Base-by-base conservation (phyloP, 371 early-diverging fungal genomes). In the Syncephalastrum monosporum region DNA sequence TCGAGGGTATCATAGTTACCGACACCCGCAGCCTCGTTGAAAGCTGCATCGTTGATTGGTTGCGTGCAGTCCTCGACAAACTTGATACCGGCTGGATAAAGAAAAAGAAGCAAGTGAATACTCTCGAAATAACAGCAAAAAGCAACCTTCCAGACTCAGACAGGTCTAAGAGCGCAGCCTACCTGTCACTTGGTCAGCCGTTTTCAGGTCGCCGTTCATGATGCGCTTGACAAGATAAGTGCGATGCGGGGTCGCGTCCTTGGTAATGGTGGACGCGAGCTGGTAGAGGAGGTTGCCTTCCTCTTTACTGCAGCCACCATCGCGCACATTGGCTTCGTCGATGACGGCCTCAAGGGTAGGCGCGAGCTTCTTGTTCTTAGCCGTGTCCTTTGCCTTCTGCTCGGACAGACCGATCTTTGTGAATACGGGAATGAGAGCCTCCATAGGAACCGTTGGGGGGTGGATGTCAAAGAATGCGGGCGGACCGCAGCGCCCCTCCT, bases 371-470 rank as follows among this genome's bases (percentile, higher is more conserved):
- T 94, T 94, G 81, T 98, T 97, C 61, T 86, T 89, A 44, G 89
- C 93, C 0, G 96, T 95, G 65, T 97, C 97, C 71, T 91, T 89
- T 53, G 97, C 97, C 71, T 95, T 94, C 61, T 85, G 83, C 64
- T 91, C 91, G 52, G 89, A 83, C 45, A 98, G 81, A 14, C 98
- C 98, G 61, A 96, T 92, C 56, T 81, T 81, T 64, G 84, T 81
- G 77, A 97, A 96, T 60, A 90, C 77, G 17, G 68, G 63, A 44
- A 82, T 71, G 52, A 89, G 71, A 24, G 75, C 80, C 44, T 86
- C 85, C 77, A 76, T 77, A 47, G 6, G 47, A 23, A 45, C 2
- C n/a, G n/a, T n/a, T 45, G 45, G 27, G 27, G 2, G 27, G 4
- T 27, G 27, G 4, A 33, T 10, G 38, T 33, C 16, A 24, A 23